Percentiles rank a stretch among this genome's conserved stretches.
Evolutionary conservation across 1,284 basidiomycete genomes (phyloP).

Genomic region (Fistulinella cinereoalba): DNA sequence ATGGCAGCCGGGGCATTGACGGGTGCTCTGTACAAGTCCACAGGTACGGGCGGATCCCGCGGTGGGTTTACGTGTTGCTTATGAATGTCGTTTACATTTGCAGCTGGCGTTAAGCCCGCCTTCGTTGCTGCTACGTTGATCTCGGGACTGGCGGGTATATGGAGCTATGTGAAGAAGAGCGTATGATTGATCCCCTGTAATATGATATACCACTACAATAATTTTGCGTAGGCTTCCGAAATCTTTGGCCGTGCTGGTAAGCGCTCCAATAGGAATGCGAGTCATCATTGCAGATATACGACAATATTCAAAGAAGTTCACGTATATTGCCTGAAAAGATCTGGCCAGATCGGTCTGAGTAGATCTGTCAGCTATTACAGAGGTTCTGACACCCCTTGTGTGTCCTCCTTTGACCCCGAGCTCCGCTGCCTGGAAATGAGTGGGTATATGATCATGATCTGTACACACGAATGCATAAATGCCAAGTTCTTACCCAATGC

Average conservation of each 20-base stretch:
- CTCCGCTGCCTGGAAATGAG: constrained; percentile 42
- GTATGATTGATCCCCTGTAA: constrained; percentile 53
- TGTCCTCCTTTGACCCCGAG: constrained; percentile 45
- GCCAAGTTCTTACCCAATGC: constrained; percentile 36
- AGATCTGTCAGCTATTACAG: constrained; percentile 48
- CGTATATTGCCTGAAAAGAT: constrained; percentile 39
- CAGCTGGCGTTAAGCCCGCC: constrained; percentile 89
- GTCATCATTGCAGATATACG: constrained; percentile 36
- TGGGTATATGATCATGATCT: constrained; percentile 39
- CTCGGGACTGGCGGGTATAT: constrained; percentile 84
- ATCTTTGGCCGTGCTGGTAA: constrained; percentile 25
- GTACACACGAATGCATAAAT: constrained; percentile 39
- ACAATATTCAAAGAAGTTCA: constrained; percentile 32
- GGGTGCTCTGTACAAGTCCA: constrained; percentile 91
- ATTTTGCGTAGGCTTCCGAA: constrained; percentile 35
- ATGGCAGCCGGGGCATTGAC: constrained; percentile 91
- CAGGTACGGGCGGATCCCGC: constrained; percentile 59
- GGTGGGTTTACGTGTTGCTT: constrained; percentile 36
- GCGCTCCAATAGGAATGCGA: constrained; percentile 40
- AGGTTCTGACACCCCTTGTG: constrained; percentile 42
- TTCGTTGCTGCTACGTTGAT: constrained; percentile 86
- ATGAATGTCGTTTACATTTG: constrained; percentile 28
- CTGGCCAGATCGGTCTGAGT: constrained; percentile 43
- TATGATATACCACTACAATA: constrained; percentile 49
- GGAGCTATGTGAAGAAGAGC: constrained; percentile 89